phyloP scores from a whole-genome alignment of 305 asterid genomes.

The Fraxinus nigra region DNA sequence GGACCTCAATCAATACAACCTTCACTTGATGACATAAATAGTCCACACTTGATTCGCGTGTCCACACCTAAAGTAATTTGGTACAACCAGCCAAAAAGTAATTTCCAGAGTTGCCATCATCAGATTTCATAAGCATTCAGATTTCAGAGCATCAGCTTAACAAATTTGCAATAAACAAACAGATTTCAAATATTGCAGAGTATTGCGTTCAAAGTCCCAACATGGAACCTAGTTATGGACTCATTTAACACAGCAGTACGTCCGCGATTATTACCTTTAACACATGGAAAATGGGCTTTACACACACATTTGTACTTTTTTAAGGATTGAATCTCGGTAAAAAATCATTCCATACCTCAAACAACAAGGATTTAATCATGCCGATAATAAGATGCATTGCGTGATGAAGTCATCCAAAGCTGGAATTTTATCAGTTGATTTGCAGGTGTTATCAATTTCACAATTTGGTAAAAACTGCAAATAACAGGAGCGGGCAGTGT shows the following conservation, averaged over 20 bases:
- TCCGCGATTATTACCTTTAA: neutral
- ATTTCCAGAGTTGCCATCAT: no score
- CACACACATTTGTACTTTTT: neutral
- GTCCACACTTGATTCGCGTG: no score
- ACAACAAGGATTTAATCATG: neutral
- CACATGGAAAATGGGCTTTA: neutral
- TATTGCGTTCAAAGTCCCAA: neutral
- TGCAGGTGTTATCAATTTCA: neutral
- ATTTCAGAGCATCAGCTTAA: neutral
- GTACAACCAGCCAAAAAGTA: no score
- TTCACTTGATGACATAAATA: no score
- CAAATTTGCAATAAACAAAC: neutral
- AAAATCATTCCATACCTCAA: neutral
- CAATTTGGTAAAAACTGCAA: neutral
- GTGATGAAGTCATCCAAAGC: neutral
- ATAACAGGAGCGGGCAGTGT: neutral
- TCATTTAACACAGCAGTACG: neutral
- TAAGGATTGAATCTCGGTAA: neutral
- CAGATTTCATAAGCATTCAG: no score
- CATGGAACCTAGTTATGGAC: neutral
- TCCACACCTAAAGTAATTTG: no score
- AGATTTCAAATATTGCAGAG: no score
- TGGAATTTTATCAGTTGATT: neutral
- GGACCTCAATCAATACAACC: no score
- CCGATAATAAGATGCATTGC: neutral